A percentile compares a stretch with the other conserved stretches of the same genome.
These are phyloP conservation scores for Umbelopsis vinacea DNA, from an alignment of 192 early-diverging fungal genomes.

Conservation along the genomic window DNA sequence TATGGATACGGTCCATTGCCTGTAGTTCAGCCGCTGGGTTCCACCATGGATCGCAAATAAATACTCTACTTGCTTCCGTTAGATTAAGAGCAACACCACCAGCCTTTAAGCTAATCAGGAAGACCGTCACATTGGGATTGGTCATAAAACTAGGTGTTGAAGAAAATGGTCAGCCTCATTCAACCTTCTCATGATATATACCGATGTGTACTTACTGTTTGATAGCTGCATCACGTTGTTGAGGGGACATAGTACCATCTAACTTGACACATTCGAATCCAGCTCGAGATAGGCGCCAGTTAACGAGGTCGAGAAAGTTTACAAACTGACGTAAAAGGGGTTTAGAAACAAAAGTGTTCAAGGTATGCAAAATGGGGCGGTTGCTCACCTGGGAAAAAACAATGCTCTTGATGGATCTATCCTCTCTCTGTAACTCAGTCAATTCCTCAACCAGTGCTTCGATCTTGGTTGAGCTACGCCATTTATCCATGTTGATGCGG, in stretches of 20 bases:
- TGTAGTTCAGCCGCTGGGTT: conserved; percentile 62
- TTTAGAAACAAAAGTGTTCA: conserved; percentile 45
- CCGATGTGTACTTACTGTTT: conserved; percentile 39
- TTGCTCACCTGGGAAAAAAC: conserved; percentile 43
- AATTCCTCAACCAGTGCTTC: conserved; percentile 93
- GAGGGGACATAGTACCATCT: conserved; percentile 88
- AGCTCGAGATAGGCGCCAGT: conserved; percentile 87
- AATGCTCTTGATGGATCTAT: conserved; percentile 75
- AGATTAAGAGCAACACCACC: conserved; percentile 93
- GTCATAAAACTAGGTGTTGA: conserved; percentile 67
- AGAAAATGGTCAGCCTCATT: neutral
- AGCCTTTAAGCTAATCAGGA: conserved; percentile 89
- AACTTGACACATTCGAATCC: conserved; percentile 86
- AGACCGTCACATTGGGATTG: conserved; percentile 82
- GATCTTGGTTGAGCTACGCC: conserved; percentile 93
- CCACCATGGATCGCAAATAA: conserved; percentile 68
- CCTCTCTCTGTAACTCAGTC: conserved; percentile 67
- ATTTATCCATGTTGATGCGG: conserved; percentile 85
- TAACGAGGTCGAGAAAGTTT: conserved; percentile 86
- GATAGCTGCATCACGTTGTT: conserved; percentile 74
- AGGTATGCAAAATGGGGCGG: neutral
- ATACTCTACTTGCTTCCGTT: conserved; percentile 87
- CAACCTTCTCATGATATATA: neutral
- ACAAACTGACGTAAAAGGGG: conserved; percentile 85
- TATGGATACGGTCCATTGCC: conserved; percentile 95